These are phyloP conservation scores for Antitrichia curtipendula DNA, from an alignment of 225 moss, liverwort and hornwort species.

Conservation along the genomic window DNA sequence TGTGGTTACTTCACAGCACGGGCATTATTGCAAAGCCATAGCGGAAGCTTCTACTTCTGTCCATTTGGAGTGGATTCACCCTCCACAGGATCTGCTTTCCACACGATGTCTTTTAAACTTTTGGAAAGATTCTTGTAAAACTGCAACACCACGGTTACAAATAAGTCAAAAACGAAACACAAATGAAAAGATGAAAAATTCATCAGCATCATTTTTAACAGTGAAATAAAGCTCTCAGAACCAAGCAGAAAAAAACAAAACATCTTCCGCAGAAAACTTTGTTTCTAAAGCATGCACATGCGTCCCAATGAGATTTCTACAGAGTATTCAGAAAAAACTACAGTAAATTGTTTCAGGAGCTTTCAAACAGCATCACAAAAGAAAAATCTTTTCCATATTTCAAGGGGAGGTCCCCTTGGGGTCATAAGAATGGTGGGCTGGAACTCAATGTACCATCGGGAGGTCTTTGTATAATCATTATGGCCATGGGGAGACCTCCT, in stretches of 20 bases:
- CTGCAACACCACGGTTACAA: slow-evolving; percentile 4
- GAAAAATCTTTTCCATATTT: background rate
- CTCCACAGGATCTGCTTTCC: slow-evolving; percentile 37
- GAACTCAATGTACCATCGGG: background rate
- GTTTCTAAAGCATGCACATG: background rate
- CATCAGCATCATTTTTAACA: too few relatives aligned
- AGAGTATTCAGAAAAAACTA: background rate
- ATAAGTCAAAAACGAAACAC: background rate
- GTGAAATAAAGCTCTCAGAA: background rate
- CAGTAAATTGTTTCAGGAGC: background rate
- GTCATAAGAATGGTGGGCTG: background rate
- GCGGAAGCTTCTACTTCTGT: slow-evolving; percentile 15
- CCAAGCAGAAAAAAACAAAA: background rate
- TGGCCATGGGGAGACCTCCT: background rate
- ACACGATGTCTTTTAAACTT: slow-evolving; percentile 39
- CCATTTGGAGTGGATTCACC: background rate
- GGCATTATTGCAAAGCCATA: background rate
- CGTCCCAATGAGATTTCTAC: background rate
- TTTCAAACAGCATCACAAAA: background rate
- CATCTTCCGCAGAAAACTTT: background rate
- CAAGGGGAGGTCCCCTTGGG: too few relatives aligned
- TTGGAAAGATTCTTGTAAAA: slow-evolving; percentile 45
- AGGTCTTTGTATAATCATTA: background rate
- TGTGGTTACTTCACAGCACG: slow-evolving; percentile 10
- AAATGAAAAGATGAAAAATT: background rate